phyloP scores from a whole-genome alignment of 202 grass and related monocot genomes.

The Bolboschoenoplectus hybrid region DNA sequence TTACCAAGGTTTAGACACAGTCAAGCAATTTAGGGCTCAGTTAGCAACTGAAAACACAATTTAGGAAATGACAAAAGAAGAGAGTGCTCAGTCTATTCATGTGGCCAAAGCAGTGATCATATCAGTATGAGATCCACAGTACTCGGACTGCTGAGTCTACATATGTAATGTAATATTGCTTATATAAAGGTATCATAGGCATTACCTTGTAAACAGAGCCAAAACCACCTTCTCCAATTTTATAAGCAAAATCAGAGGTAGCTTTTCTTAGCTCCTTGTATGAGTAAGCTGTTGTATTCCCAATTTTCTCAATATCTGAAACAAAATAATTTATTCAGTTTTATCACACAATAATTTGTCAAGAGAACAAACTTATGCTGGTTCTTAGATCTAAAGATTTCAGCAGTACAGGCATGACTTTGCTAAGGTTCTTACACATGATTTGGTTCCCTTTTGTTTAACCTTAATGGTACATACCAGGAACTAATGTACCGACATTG shows the following conservation, averaged over 20 bases:
- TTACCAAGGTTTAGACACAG: not conserved
- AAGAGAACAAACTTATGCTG: not conserved
- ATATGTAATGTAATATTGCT: slow-evolving; percentile 11
- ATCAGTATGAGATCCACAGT: slow-evolving; percentile 14
- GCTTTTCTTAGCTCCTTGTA: slow-evolving; percentile 70
- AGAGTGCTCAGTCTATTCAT: not conserved
- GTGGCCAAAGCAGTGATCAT: not conserved
- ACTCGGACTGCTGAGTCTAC: not conserved
- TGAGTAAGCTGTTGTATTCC: slow-evolving; percentile 60
- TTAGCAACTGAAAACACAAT: slow-evolving; percentile 13
- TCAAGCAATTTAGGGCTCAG: not conserved
- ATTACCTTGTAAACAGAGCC: slow-evolving; percentile 86
- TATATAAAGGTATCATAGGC: slow-evolving; percentile 10
- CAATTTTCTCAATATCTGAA: slow-evolving; percentile 50
- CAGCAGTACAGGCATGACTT: not conserved
- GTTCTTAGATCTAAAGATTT: not conserved
- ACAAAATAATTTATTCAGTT: not conserved
- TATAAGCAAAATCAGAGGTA: slow-evolving; percentile 67
- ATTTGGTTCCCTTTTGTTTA: not conserved
- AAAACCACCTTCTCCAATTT: slow-evolving; percentile 83
- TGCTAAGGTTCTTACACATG: not conserved
- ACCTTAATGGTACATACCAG: not conserved
- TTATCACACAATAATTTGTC: slow-evolving; percentile 13
- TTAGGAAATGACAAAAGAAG: slow-evolving; percentile 6
- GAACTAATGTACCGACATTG: not conserved